Base-by-base conservation (phyloP, 2,329 filamentous ascomycete species). In the Magnaporthiopsis rhizophila region DNA sequence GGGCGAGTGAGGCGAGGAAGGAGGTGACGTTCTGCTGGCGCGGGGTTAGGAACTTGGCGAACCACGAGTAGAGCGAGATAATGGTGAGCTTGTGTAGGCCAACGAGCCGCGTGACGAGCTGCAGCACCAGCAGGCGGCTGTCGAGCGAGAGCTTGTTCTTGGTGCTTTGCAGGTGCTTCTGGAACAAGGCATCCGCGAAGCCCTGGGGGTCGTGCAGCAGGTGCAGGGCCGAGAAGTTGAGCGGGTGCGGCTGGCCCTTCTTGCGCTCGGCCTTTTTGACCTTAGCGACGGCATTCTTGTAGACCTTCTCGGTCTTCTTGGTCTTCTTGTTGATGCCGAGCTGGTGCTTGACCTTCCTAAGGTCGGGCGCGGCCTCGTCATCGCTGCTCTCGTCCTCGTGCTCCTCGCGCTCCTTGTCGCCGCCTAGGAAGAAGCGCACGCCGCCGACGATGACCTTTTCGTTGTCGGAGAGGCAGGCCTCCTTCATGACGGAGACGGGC, bases 401-500 rank as follows among this genome's bases (percentile, higher is more conserved):
- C 70, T 97, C 94, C 74, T 99, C 95, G 69, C 93, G 86, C 77
- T 98, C 95, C 76, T 96, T 94, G 75, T 99, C 95, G 45, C 93
- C 93, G 30, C 95, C 95, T 0, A 99, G 82, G 80, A 99, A 99
- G 81, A 98, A 99, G 30, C 92, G 86, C 18, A 96, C 91, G 59
- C 91, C 93, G 21, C 92, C 91, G 7, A 90, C 81, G 32, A 95
- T 86, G 3, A 98, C 92, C 78, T 99, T 99, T 71, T 96, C 91
- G 70, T 97, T 96, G 62, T 97, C 89, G 3, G 91, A 87, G 65
- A 99, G 78, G 64, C 89, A 63, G 0, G 94, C 92, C 77, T 97
- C 90, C 77, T 96, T 96, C 93, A 99, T 98, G 68, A 98, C 91
- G 72, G 97, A 92, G n/a, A 98, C 95, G 0, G 94, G 88, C 74